Evolutionary conservation across 2,329 filamentous ascomycete species (phyloP), one percentile per base, ranked within the genome.

Genomic region (Aureobasidium mangrovei): DNA sequence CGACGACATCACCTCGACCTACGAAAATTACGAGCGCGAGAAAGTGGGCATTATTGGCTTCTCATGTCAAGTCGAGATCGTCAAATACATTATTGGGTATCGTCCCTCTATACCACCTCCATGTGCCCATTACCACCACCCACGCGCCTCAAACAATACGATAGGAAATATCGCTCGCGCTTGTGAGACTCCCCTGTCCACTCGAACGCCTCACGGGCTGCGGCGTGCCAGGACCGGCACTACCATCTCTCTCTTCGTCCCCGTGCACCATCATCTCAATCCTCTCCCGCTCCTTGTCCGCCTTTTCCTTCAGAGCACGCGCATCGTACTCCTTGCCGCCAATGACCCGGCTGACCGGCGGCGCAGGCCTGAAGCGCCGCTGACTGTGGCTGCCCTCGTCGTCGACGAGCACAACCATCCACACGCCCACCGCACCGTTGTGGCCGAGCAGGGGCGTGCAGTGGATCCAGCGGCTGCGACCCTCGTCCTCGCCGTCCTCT

Each of bases 401-500:
- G 58, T 88, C 84, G 3, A 88, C 80, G 10, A 90, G 74, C 0
- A 89, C 77, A 4, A 89, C 75, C 83, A 90, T 86, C 86, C 86
- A 90, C 0, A 88, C 85, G 12, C 86, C 86, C 0, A 90, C 80
- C 3, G 78, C 73, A 1, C 83, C 82, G 58, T 83, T 83, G 40
- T 76, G 76, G 2, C 84, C 85, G 3, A 86, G 69, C 3, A 90
- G 70, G 2, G 86, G 86, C 26, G 86, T 90, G 63, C 84, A 86
- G 65, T 90, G 86, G 39, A 90, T 85, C 85, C 86, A 90, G 41
- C 85, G 77, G 46, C 78, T 77, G 18, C 84, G 76, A 0, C 85
- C 85, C 49, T 80, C 73, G 38, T 74, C 76, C 53, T 68, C 66
- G 7, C 64, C 64, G 32, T 64, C 62, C 44, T 65, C 65, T 55